Conservation (phyloP, 805 yeast genomes). For the Yarrowia yakushimensis region DNA sequence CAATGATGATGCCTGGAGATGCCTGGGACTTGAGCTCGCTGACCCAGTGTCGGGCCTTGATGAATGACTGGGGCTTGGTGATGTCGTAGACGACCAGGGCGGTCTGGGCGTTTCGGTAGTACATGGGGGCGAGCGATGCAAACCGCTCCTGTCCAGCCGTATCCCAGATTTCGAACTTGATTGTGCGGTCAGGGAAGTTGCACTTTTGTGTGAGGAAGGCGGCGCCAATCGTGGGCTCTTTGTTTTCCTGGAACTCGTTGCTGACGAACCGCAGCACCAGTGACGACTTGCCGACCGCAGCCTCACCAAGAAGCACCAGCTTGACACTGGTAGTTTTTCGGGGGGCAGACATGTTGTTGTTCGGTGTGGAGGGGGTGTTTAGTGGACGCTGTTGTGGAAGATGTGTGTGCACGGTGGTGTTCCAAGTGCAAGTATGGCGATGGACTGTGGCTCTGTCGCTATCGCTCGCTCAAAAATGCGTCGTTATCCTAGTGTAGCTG, state of each 20-base stretch:
- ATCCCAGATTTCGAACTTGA: conserved; percentile 72
- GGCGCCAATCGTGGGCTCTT: conserved; percentile 98
- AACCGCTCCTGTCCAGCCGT: conserved; percentile 98
- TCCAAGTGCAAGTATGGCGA: too few relatives aligned
- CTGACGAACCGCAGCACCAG: conserved; percentile 88
- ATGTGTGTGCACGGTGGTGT: too few relatives aligned
- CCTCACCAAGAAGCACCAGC: conserved; percentile 90
- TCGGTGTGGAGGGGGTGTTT: too few relatives aligned
- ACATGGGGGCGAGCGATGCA: conserved; percentile 95
- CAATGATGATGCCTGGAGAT: conserved; percentile 83
- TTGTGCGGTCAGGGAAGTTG: conserved; percentile 76
- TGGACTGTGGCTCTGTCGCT: background rate
- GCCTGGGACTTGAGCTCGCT: conserved; percentile 95
- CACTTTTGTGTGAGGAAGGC: conserved; percentile 95
- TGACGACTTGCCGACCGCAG: conserved; percentile 96
- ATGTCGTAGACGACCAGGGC: conserved; percentile 94
- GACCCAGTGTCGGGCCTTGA: conserved; percentile 98
- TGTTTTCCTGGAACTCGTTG: conserved; percentile 94
- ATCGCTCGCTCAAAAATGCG: too few relatives aligned
- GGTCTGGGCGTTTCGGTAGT: conserved; percentile 95
- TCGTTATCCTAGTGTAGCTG: conserved; percentile 8
- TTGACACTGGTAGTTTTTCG: conserved; percentile 64
- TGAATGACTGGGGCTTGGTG: conserved; percentile 90
- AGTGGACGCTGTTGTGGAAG: too few relatives aligned
- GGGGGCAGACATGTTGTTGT: conserved; percentile 16